These are phyloP conservation scores for Cytospora paraplurivora DNA, from an alignment of 2,329 filamentous ascomycete species.

Conservation along the genomic window DNA sequence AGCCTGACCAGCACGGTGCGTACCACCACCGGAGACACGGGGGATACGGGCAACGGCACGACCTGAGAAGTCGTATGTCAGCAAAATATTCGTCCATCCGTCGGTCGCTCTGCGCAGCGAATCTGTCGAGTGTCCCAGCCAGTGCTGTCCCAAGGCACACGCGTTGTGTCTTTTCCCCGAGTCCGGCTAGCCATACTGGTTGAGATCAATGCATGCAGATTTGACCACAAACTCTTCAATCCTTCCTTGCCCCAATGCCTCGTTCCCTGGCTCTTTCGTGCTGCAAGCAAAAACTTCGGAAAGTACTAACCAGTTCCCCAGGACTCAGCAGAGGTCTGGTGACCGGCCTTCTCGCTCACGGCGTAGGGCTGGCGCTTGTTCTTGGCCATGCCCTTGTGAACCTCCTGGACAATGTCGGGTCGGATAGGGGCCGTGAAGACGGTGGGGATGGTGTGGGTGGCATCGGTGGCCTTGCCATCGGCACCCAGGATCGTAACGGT, in stretches of 20 bases:
- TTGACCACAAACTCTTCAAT: too few relatives aligned
- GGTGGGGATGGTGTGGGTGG: slow-evolving; percentile 88
- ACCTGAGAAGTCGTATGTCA: slow-evolving; percentile 58
- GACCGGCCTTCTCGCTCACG: slow-evolving; percentile 99
- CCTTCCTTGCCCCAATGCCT: not conserved
- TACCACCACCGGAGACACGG: slow-evolving; percentile 99
- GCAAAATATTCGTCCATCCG: slow-evolving; percentile 24
- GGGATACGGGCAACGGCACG: slow-evolving; percentile 99
- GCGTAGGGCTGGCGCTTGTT: slow-evolving; percentile 99
- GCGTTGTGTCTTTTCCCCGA: too few relatives aligned
- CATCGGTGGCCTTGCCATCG: slow-evolving; percentile 89
- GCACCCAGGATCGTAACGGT: slow-evolving; percentile 96
- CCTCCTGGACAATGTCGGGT: slow-evolving; percentile 97
- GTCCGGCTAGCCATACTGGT: too few relatives aligned
- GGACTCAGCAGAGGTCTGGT: slow-evolving; percentile 99
- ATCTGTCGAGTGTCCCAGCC: not conserved
- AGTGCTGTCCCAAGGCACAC: not conserved
- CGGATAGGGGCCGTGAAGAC: slow-evolving; percentile 98
- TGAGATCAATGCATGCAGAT: too few relatives aligned
- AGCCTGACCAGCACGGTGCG: slow-evolving; percentile 99
- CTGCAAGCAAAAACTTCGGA: slow-evolving; percentile 3
- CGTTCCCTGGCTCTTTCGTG: not conserved
- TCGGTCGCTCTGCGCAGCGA: not conserved
- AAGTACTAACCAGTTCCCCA: slow-evolving; percentile 92
- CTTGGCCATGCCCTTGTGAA: slow-evolving; percentile 99